Base-by-base conservation (phyloP, 2,329 filamentous ascomycete species). In the Whalleya microplaca region DNA sequence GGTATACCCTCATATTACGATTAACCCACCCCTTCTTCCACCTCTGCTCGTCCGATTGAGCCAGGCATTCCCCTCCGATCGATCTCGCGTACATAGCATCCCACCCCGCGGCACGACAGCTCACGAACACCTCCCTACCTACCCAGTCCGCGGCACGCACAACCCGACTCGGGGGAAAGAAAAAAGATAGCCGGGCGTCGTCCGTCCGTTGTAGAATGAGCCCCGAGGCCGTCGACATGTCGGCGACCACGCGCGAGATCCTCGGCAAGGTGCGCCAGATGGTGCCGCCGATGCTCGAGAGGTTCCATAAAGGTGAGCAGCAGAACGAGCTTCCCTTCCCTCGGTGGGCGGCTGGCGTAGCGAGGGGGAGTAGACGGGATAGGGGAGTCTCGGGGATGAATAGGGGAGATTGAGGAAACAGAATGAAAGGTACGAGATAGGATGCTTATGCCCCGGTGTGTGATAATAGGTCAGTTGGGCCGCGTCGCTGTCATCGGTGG, bases 401-500 rank as follows among this genome's bases (percentile, higher is more conserved):
- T 18, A 12, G 29, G 19, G n/a, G 6, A 23, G 19, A 21, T 2
- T 32, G 18, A 8, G 14, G 23, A 41, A n/a, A n/a, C 2, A 21
- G 12, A 29, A 37, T 19, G 41, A 45, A 2, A 48, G 45, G n/a
- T 7, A 32, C 2, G 21, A 23, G 51, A 27, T 48, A 27, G 42
- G n/a, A n/a, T 45, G 53, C 54, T 63, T 42, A 60, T n/a, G n/a
- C n/a, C n/a, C 65, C 42, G 54, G n/a, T 14, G 29, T n/a, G n/a
- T n/a, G 20, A 18, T 52, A 58, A 6, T 66, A 96, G 94, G 95
- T 57, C 94, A 98, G 75, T 82, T 96, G 64, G 95, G 95, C 4
- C 86, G 95, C 53, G 87, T 99, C 51, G 95, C 87, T 50, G 95
- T 99, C 56, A 95, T 99, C 64, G 95, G 95, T 49, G 95, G 95